Evolutionary conservation across 202 grass and related monocot genomes (phyloP).

Genomic region (Tripidium arundinaceum): DNA sequence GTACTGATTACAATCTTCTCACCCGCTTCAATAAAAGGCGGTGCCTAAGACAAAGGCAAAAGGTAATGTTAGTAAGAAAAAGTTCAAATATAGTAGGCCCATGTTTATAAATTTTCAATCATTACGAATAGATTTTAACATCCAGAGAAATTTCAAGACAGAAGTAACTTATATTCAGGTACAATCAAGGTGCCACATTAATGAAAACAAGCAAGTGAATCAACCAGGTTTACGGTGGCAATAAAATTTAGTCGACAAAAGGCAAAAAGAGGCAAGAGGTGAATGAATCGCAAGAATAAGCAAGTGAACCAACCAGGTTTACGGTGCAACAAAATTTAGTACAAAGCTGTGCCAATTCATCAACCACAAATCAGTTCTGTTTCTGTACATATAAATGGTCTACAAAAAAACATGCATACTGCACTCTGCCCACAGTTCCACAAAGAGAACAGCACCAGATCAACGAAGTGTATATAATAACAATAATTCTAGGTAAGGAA

Average conservation of each 20-base stretch:
- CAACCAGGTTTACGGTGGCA: not conserved
- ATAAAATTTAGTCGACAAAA: not conserved
- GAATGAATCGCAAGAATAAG: not conserved
- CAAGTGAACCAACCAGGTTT: not conserved
- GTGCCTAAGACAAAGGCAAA: conserved; percentile 55
- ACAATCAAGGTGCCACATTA: not conserved
- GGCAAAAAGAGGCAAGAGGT: not conserved
- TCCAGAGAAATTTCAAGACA: not conserved
- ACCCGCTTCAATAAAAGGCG: conserved; percentile 71
- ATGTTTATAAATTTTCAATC: not conserved
- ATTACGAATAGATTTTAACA: not conserved
- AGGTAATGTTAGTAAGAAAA: conserved; percentile 6
- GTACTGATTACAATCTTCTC: conserved; percentile 85
- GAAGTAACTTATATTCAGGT: not conserved
- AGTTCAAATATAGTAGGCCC: not conserved
- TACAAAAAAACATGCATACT: not conserved
- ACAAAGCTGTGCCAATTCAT: not conserved
- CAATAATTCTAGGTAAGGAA: conserved; percentile 4
- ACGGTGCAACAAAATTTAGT: not conserved
- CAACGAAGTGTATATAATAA: not conserved
- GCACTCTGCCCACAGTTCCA: not conserved
- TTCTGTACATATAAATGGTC: not conserved
- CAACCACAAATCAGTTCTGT: not conserved
- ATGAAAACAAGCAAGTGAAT: not conserved
- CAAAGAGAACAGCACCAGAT: conserved; percentile 16